These are phyloP conservation scores for Solanum habrochaites DNA, from an alignment of 257 asterid genomes.

Conservation along the genomic window DNA sequence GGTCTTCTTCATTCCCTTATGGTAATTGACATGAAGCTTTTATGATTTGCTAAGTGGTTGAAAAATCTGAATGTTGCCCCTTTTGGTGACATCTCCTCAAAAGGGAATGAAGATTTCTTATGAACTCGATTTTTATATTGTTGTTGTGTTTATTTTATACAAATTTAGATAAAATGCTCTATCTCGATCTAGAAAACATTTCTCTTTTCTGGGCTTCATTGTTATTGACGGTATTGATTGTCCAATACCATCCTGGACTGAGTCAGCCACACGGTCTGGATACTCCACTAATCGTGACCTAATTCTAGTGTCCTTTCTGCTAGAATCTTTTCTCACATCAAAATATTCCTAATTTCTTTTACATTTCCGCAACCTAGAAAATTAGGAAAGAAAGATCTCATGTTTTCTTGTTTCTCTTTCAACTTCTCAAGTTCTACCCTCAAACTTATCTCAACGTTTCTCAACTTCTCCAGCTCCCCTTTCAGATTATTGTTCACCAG, in stretches of 20 bases:
- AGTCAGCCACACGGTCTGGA: background rate
- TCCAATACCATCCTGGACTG: background rate
- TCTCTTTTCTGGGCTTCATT: too few species aligned
- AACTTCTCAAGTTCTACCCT: conserved; percentile 16
- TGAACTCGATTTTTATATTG: too few species aligned
- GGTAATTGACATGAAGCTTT: background rate
- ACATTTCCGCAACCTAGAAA: background rate
- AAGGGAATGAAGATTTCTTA: too few species aligned
- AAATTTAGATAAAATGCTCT: too few species aligned
- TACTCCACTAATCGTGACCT: background rate
- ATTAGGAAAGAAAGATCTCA: conserved; percentile 3
- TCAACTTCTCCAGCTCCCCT: conserved; percentile 7
- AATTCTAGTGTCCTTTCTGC: background rate
- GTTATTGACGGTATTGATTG: background rate
- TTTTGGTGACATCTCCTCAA: background rate
- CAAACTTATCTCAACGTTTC: conserved; percentile 14
- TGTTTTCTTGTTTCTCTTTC: background rate
- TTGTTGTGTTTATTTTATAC: too few species aligned
- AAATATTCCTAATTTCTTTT: background rate
- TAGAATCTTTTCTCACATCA: background rate
- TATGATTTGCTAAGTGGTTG: background rate
- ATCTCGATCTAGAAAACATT: too few species aligned
- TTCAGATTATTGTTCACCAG: background rate
- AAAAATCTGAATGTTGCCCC: background rate
- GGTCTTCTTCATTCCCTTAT: background rate